Evolutionary conservation across 2,329 filamentous ascomycete species (phyloP).

Genomic region (Gyromitra esculenta): DNA sequence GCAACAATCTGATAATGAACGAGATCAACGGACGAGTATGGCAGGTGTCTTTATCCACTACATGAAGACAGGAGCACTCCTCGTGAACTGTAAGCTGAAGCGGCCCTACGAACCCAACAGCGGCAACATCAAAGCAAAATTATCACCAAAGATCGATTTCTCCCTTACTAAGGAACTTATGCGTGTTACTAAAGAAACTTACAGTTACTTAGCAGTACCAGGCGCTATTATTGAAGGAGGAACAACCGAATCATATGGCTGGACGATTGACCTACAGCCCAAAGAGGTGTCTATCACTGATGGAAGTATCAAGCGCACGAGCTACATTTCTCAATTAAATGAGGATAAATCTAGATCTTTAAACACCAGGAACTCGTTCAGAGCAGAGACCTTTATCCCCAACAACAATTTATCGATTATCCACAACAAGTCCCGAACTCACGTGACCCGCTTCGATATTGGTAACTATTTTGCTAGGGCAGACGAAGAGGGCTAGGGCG

Average conservation of each 20-base stretch:
- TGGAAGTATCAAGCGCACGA: neutral
- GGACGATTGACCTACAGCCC: neutral
- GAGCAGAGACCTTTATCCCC: conserved; percentile 4
- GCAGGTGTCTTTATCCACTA: neutral
- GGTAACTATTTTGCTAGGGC: neutral
- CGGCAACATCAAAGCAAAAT: neutral
- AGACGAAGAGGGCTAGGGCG: neutral
- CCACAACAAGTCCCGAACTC: neutral
- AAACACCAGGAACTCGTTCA: neutral
- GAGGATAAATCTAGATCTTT: neutral
- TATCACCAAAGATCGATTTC: conserved; percentile 17
- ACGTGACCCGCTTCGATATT: neutral
- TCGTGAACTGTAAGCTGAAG: conserved; percentile 1
- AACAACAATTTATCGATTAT: neutral
- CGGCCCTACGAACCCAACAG: neutral
- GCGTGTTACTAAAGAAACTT: neutral
- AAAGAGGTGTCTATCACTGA: neutral
- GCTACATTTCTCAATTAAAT: neutral
- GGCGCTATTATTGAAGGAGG: neutral
- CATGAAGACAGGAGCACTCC: conserved; percentile 1
- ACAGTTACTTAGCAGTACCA: neutral
- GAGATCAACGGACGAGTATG: neutral
- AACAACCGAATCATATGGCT: conserved; percentile 2
- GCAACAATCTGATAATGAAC: neutral
- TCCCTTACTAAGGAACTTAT: neutral